Base-by-base conservation (phyloP, 106 monocot species). In the Gastrodia elata region DNA sequence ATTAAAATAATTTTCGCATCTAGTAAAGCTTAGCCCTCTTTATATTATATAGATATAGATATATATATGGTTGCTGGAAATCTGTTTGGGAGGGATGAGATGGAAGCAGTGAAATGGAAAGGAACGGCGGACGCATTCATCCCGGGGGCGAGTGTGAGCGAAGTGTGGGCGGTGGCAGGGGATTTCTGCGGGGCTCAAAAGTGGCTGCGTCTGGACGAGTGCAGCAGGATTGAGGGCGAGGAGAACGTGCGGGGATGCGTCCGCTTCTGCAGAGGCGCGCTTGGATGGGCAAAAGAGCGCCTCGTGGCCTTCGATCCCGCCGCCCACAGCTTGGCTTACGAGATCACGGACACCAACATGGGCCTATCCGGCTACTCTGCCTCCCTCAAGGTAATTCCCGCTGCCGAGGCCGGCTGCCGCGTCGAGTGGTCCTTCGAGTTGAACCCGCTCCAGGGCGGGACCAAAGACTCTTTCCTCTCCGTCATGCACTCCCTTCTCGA, bases 131-230 rank as follows among this genome's bases (percentile, higher is more conserved):
- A 40, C 0, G 8, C 43, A 11, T n/a, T 33, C 55, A 28, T 78
- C 33, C 18, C 28, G 33, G 24, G 33, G 61, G 38, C 41, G 56
- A 64, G 20, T 9, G 28, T 71, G 20, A 71, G 76, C 30, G 65
- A 75, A 20, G 52, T 67, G 5, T 83, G 79, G 83, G 44, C 78
- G 22, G 70, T 78, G 28, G 71, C 75, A 25, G 43, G 55, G 11
- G 72, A 83, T 56, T 83, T 79, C 83, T 83, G 65, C 79, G 76
- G 5, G 64, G 64, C 75, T 33, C 79, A 83, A 75, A 69, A 65
- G 46, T 75, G 64, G 46, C 43, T 79, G 14, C 83, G 33, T 0
- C 0, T 79, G 26, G 67, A 64, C 65, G 28, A 71, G 28, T 76
- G 79, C 39, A 64, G 14, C 42, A 78, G 35, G 46, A 4, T 64